A percentile compares a stretch with the other conserved stretches of the same genome.
These are phyloP conservation scores for Closterium sp. DNA, from an alignment of 139 green algal genomes.

Conservation along the genomic window DNA sequence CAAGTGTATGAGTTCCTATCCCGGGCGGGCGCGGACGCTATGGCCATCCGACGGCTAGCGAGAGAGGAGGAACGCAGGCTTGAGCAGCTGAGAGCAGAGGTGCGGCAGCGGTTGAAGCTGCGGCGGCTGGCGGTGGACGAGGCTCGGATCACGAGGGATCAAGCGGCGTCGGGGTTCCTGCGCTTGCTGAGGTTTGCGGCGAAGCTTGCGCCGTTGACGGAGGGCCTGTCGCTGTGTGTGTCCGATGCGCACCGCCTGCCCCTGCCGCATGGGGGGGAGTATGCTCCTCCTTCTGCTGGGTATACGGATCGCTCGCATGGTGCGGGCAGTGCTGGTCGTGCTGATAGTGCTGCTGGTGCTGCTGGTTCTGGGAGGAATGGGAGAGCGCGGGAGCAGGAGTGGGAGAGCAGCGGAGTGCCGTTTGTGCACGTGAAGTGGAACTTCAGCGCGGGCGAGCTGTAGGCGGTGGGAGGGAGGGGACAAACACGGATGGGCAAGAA, in stretches of 20 bases:
- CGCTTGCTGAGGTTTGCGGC: conserved; percentile 33
- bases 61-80: conserved; percentile 28
- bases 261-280: not conserved
- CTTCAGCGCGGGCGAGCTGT: not conserved
- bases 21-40: conserved; percentile 11
- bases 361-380: not conserved
- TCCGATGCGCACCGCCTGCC: conserved; percentile 37
- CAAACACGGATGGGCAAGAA: no score
- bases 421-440: not conserved
- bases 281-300: not conserved
- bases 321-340: not conserved
- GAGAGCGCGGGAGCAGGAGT: not conserved
- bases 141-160: conserved; percentile 13
- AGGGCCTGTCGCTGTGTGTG: conserved; percentile 35
- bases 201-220: not conserved
- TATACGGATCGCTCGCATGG: not conserved
- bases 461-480: not conserved
- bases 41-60: conserved; percentile 14
- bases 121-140: conserved; percentile 15
- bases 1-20: conserved; percentile 22
- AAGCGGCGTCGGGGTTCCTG: conserved; percentile 25
- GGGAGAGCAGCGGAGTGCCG: not conserved
- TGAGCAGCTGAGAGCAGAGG: conserved; percentile 2
- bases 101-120: conserved; percentile 25
- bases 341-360: not conserved